Conservation (phyloP, 2,329 filamentous ascomycete genomes). For the Paraphaeosphaeria minitans region DNA sequence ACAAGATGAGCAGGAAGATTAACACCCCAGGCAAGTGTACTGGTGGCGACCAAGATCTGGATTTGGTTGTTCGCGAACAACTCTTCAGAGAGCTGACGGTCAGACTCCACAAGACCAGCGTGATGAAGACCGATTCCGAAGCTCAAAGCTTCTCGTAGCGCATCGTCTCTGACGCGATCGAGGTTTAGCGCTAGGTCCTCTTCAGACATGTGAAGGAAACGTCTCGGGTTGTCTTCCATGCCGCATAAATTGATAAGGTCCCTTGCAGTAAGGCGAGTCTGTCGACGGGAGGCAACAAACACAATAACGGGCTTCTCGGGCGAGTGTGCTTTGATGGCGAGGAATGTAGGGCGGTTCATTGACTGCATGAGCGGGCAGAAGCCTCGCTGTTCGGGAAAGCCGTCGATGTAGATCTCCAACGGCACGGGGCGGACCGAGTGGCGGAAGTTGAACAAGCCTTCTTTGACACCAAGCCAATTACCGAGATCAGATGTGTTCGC, state of each 20-base stretch:
- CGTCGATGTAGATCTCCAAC: slow-evolving; percentile 94
- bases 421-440: slow-evolving; percentile 97
- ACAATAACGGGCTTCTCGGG: slow-evolving; percentile 98
- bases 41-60: slow-evolving; percentile 93
- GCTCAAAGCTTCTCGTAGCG: slow-evolving; percentile 88
- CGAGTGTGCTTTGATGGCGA: slow-evolving; percentile 95
- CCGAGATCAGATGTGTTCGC: slow-evolving; percentile 92
- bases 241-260: slow-evolving; percentile 97
- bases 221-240: slow-evolving; percentile 95
- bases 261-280: slow-evolving; percentile 92
- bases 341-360: slow-evolving; percentile 96
- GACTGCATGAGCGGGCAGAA: slow-evolving; percentile 99
- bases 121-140: slow-evolving; percentile 98
- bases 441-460: slow-evolving; percentile 93
- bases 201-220: slow-evolving; percentile 92
- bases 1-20: slow-evolving; percentile 96
- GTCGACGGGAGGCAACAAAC: slow-evolving; percentile 92
- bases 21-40: slow-evolving; percentile 96
- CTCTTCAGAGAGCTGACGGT: slow-evolving; percentile 89
- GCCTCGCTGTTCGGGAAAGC: slow-evolving; percentile 90
- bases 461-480: slow-evolving; percentile 97
- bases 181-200: slow-evolving; percentile 90
- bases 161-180: slow-evolving; percentile 89
- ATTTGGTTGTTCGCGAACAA: slow-evolving; percentile 98
- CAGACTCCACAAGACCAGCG: slow-evolving; percentile 92